phyloP scores from a whole-genome alignment of 352 stramenopile species.

The Pythium plurisporium region DNA sequence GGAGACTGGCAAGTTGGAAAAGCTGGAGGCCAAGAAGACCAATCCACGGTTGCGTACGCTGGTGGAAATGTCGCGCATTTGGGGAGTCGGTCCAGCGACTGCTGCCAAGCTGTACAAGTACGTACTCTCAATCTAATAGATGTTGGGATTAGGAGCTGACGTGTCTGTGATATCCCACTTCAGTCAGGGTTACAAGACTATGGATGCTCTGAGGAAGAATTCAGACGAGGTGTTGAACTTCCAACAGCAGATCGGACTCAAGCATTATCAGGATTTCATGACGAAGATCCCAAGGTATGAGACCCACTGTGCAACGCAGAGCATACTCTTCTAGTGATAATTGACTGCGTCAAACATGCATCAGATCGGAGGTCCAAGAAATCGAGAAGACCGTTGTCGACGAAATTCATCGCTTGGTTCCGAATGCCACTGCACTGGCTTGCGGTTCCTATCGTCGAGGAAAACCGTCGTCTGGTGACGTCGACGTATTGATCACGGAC shows the following conservation, averaged over 20 bases:
- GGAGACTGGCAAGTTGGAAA: constrained; percentile 66
- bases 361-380: constrained; percentile 65
- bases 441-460: constrained; percentile 82
- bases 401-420: constrained; percentile 57
- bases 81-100: constrained; percentile 73
- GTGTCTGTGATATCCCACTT: background rate
- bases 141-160: background rate
- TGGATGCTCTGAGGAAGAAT: constrained; percentile 45
- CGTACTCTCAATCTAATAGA: background rate
- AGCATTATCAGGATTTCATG: constrained; percentile 76
- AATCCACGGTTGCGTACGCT: constrained; percentile 54
- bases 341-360: no score
- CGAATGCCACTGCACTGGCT: constrained; percentile 51
- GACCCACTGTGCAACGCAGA: no score
- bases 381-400: constrained; percentile 76
- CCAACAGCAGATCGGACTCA: constrained; percentile 78
- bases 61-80: constrained; percentile 66
- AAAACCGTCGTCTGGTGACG: constrained; percentile 63
- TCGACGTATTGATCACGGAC: constrained; percentile 78
- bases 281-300: constrained; percentile 74
- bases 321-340: background rate
- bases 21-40: constrained; percentile 76
- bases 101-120: constrained; percentile 75
- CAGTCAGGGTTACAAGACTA: constrained; percentile 57
- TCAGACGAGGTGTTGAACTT: constrained; percentile 35